Conservation (phyloP, 257 asterid genomes). For the Solanum phureja region DNA sequence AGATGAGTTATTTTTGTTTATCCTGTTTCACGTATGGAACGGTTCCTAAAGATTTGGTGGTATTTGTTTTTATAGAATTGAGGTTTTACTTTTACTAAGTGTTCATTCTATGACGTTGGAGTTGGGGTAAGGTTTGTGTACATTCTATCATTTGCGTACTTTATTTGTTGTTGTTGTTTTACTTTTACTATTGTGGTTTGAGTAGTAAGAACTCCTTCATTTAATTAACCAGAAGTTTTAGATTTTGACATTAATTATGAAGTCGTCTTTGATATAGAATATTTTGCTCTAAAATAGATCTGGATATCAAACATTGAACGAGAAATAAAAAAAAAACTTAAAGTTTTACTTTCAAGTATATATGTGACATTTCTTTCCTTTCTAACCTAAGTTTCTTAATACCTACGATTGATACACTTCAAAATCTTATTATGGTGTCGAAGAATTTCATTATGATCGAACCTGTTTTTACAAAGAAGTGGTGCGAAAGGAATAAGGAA, state of each 20-base stretch:
- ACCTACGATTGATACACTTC: background rate
- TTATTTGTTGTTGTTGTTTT: no score
- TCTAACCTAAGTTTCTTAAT: no score
- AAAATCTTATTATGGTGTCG: background rate
- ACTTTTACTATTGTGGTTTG: no score
- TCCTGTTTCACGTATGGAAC: background rate
- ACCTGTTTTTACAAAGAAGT: background rate
- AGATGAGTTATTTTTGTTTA: no score
- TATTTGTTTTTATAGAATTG: no score
- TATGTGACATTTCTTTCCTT: no score
- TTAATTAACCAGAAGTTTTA: background rate
- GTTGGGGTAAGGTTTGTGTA: background rate
- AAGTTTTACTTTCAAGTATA: no score
- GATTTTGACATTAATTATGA: background rate
- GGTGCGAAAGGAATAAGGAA: background rate
- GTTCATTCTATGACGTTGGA: background rate
- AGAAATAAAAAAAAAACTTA: no score
- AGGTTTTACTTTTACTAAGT: no score
- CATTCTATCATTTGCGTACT: background rate
- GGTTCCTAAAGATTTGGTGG: background rate
- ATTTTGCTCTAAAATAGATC: no score
- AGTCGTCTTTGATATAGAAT: background rate
- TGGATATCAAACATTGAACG: no score
- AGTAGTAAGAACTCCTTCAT: background rate
- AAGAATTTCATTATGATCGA: no score